phyloP scores from a whole-genome alignment of 1,284 basidiomycete genomes.

The Melampsora americana region DNA sequence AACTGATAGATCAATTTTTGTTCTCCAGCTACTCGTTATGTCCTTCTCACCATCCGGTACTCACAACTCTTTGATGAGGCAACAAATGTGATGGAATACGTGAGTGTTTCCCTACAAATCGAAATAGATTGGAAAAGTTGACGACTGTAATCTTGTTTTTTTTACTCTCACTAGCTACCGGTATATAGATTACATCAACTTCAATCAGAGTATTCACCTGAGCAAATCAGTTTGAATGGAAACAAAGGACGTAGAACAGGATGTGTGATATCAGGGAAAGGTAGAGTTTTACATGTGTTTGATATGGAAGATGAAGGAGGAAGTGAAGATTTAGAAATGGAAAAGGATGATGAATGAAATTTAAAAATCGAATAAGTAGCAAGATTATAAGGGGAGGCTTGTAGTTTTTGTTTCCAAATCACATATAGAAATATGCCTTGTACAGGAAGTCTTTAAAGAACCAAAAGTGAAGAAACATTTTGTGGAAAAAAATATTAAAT shows the following conservation, averaged over 20 bases:
- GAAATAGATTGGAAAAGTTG: neutral
- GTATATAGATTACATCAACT: slow-evolving; percentile 28
- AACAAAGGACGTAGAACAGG: slow-evolving; percentile 18
- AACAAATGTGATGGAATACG: neutral
- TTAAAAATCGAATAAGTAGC: neutral
- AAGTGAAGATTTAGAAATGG: neutral
- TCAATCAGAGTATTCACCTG: slow-evolving; percentile 23
- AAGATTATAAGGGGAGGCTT: neutral
- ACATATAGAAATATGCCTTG: no score
- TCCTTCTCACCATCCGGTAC: slow-evolving; percentile 26
- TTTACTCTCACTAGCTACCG: slow-evolving; percentile 17
- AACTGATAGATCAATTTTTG: neutral
- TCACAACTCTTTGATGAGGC: slow-evolving; percentile 7
- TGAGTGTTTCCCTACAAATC: neutral
- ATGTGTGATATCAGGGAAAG: slow-evolving; percentile 34
- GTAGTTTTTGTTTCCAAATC: no score
- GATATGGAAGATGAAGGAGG: slow-evolving; percentile 24
- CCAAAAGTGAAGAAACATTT: no score
- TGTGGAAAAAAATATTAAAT: no score
- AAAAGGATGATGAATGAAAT: neutral
- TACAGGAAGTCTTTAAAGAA: no score
- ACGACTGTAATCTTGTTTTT: neutral
- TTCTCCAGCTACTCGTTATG: neutral
- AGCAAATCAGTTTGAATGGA: slow-evolving; percentile 38
- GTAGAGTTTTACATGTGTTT: slow-evolving; percentile 39